Percentiles rank a stretch among this genome's conserved stretches.
Conservation (phyloP, 192 early-diverging fungal genomes). For the Linnemannia hyalina region DNA sequence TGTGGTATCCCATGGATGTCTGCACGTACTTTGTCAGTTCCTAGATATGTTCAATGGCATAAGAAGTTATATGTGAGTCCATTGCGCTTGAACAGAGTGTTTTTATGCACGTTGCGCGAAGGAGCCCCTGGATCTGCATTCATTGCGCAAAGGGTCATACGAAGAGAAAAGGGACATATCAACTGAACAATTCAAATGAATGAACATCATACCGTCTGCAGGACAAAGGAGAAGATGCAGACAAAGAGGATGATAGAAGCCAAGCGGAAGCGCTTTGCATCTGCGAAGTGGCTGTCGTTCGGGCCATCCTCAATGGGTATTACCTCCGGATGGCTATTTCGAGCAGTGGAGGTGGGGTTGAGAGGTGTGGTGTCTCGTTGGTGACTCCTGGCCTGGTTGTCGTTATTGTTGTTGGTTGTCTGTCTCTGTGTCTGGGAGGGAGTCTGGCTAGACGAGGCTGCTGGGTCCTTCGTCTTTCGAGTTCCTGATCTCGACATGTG, state of each 20-base stretch:
- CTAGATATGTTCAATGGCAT: conserved; percentile 9
- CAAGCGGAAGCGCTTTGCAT: conserved; percentile 14
- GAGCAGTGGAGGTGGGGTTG: conserved; percentile 6
- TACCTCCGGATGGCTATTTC: neutral
- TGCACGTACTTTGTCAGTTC: conserved; percentile 74
- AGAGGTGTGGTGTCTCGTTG: conserved; percentile 3
- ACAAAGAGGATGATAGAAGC: conserved; percentile 58
- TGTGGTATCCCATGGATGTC: conserved; percentile 63
- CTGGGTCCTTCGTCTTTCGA: conserved; percentile 10
- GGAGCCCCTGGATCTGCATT: neutral
- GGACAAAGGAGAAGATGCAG: conserved; percentile 64
- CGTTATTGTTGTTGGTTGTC: neutral
- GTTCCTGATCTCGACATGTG: conserved; percentile 28
- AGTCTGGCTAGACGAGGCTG: neutral
- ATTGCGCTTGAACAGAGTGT: neutral
- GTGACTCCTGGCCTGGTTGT: neutral
- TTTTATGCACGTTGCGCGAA: neutral
- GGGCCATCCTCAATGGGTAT: neutral
- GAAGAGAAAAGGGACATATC: neutral
- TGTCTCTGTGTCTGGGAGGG: neutral
- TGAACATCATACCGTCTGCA: conserved; percentile 58
- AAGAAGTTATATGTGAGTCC: neutral
- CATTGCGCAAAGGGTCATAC: neutral
- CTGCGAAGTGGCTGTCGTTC: conserved; percentile 6
- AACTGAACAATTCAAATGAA: neutral